Base-by-base conservation (phyloP, 2,329 filamentous ascomycete species). In the Ampelomyces quisqualis region DNA sequence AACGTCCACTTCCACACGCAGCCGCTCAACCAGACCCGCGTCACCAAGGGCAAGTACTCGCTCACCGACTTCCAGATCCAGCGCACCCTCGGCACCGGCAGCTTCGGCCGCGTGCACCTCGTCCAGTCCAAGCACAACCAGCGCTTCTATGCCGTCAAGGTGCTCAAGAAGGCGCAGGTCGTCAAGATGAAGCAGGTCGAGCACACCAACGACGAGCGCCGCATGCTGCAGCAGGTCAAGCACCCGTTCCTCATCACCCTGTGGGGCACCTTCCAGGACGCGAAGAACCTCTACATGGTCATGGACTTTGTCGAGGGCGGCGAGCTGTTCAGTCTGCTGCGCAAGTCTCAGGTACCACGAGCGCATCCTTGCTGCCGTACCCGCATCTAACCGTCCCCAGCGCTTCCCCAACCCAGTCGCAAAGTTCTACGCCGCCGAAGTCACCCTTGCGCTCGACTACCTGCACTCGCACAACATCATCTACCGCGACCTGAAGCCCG, bases 121-220 rank as follows among this genome's bases (percentile, higher is more conserved):
- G 93, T 97, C 38, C 93, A 97, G 73, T 96, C 90, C 53, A 93
- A 90, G 71, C 93, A 98, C 74, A 98, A 98, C 70, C 88, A 95
- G 72, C 85, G 93, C 48, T 98, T 90, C 77, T 98, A 98, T 73
- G 93, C 93, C 31, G 85, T 98, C 72, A 98, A 98, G 75, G 93
- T 98, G 53, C 75, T 98, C 71, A 98, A 98, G 71, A 98, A 98
- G 79, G 85, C 85, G 34, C 93, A 98, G 73, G 91, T 98, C 39
- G 90, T 98, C 70, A 95, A 95, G 77, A 97, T 98, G 93, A 98
- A 98, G 80, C 93, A 98, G 72, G 90, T 98, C 46, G 93, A 98
- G 72, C 93, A 98, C 73, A 98, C 93, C 55, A 98, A 98, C 65
- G 93, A 98, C 71, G 93, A 98, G 75, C 81, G 93, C 55, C 83